Evolutionary conservation across 169 alveolate species (phyloP), one percentile per base, ranked within the genome.

Genomic region (Ichthyophthirius multifiliis): DNA sequence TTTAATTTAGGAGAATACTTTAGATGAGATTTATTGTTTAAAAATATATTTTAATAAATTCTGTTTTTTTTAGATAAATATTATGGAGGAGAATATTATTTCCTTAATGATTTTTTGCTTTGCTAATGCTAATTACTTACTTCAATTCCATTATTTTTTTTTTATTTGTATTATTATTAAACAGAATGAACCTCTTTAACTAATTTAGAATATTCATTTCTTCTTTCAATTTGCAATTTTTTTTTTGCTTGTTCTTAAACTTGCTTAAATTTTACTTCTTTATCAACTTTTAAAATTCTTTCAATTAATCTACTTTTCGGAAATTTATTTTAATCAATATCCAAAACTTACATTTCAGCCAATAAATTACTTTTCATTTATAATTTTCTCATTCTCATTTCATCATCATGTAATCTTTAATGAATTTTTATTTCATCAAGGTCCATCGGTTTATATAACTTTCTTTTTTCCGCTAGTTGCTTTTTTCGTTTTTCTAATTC

Each of bases 101-200:
- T n/a, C n/a, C n/a, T n/a, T n/a, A n/a, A n/a, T n/a, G n/a, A n/a
- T n/a, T n/a, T n/a, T n/a, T n/a, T n/a, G n/a, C n/a, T n/a, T n/a
- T n/a, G n/a, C n/a, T n/a, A n/a, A n/a, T n/a, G n/a, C n/a, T n/a
- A n/a, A n/a, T n/a, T n/a, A n/a, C n/a, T n/a, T n/a, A n/a, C n/a
- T n/a, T n/a, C n/a, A n/a, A n/a, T n/a, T n/a, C n/a, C n/a, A n/a
- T n/a, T n/a, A n/a, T n/a, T n/a, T n/a, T n/a, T n/a, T n/a, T n/a
- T n/a, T n/a, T n/a, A n/a, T n/a, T n/a, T n/a, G n/a, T n/a, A n/a
- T n/a, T n/a, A n/a, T n/a, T n/a, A n/a, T n/a, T n/a, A n/a, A n/a
- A n/a, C n/a, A n/a, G n/a, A 65, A 65, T 87, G 87, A 86, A 87
- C 84, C 55, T 87, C 92, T 27, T 83, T 75, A 3, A 87, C 92